Percentiles rank a stretch among this genome's conserved stretches.
These are phyloP conservation scores for Cicer cuneatum DNA, from an alignment of 306 rosid genomes.

Conservation along the genomic window DNA sequence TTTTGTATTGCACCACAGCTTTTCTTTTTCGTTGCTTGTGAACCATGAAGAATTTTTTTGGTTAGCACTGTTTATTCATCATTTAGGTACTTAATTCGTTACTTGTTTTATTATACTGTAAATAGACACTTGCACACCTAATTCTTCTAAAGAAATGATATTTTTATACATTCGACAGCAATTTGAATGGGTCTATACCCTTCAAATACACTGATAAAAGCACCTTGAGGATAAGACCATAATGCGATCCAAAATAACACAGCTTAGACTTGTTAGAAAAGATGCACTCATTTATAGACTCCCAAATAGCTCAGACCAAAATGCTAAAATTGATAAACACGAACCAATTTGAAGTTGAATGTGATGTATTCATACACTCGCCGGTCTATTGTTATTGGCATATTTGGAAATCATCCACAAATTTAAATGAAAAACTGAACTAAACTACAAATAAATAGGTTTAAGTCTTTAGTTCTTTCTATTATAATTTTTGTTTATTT, in stretches of 20 bases:
- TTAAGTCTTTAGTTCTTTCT: too few relatives aligned
- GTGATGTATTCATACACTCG: not conserved
- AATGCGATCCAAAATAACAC: too few relatives aligned
- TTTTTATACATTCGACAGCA: too few relatives aligned
- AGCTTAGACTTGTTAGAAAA: not conserved
- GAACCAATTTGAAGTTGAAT: not conserved
- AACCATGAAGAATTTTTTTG: not conserved
- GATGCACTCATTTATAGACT: not conserved
- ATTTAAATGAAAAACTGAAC: not conserved
- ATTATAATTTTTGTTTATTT: too few relatives aligned
- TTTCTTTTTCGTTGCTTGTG: constrained; percentile 1
- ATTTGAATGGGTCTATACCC: too few relatives aligned
- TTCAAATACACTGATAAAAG: too few relatives aligned
- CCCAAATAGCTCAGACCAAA: not conserved
- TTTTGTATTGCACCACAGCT: constrained; percentile 2
- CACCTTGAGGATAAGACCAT: too few relatives aligned
- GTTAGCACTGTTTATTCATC: not conserved
- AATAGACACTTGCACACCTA: too few relatives aligned
- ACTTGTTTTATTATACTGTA: not conserved
- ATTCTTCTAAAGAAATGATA: too few relatives aligned
- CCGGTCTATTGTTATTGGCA: not conserved
- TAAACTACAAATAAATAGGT: not conserved
- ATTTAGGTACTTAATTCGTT: not conserved
- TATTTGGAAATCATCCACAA: not conserved
- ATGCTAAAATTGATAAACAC: not conserved